phyloP scores from a whole-genome alignment of 805 yeast genomes.

The Scheffersomyces amazonensis region DNA sequence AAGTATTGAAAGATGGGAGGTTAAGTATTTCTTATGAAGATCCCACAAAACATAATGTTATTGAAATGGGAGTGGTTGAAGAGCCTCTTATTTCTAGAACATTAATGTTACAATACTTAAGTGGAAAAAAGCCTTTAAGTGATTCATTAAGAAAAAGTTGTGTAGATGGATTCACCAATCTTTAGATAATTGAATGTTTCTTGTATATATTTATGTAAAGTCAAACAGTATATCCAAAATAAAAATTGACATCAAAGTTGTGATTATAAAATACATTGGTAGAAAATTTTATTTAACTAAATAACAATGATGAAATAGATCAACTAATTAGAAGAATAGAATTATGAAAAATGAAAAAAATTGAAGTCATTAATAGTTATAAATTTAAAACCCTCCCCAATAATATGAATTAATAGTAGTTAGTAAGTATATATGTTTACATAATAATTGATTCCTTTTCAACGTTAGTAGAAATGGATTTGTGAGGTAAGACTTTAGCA shows the following conservation, averaged over 20 bases:
- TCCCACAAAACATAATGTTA: slow-evolving; percentile 18
- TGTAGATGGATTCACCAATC: slow-evolving; percentile 20
- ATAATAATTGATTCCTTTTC: slow-evolving; percentile 98
- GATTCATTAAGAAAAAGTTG: slow-evolving; percentile 48
- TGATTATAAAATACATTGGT: too few species aligned
- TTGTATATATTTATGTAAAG: too few species aligned
- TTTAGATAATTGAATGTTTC: background rate
- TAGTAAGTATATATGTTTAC: too few species aligned
- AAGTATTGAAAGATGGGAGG: slow-evolving; percentile 40
- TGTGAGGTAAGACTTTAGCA: slow-evolving; percentile 98
- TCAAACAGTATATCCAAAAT: too few species aligned
- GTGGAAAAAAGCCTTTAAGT: slow-evolving; percentile 65
- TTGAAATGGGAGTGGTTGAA: slow-evolving; percentile 54
- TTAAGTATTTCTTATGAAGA: slow-evolving; percentile 23
- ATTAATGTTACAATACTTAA: slow-evolving; percentile 73
- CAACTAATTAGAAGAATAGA: too few species aligned
- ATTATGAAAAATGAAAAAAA: background rate
- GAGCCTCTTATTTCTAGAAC: slow-evolving; percentile 63
- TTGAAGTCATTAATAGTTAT: background rate
- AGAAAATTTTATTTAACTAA: too few species aligned
- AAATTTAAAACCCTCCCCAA: too few species aligned
- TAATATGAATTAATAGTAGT: too few species aligned
- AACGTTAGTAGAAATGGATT: slow-evolving; percentile 91
- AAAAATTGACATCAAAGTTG: too few species aligned
- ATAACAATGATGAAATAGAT: too few species aligned